Base-by-base conservation (phyloP, 73 alveolate genomes). In the Uronychia setigera region DNA sequence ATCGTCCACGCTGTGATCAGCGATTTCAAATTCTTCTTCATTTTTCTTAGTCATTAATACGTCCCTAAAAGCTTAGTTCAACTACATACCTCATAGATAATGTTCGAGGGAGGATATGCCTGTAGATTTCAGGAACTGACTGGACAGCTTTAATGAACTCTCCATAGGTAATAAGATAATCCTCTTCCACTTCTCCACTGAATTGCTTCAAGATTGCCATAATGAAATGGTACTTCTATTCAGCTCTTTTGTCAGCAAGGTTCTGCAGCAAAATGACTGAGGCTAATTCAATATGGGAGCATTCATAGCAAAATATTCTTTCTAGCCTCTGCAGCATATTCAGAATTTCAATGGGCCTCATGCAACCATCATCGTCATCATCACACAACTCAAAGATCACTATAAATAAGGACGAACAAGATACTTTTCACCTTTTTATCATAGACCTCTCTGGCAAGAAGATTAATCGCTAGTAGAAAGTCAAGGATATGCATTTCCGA, bases 361-460 rank as follows among this genome's bases (percentile, higher is more conserved):
- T 89, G 34, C 95, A 89, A 27, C 90, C 88, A 85, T 89, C 92
- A 58, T 87, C 95, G 34, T 89, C 92, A 32, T 89, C 95, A 57
- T 89, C 92, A 35, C 95, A 89, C 35, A 89, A 57, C 33, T 89
- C 87, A 77, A 89, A 84, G 35, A 89, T 84, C 79, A 89, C n/a
- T 82, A n/a, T n/a, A n/a, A n/a, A n/a, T n/a, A n/a, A n/a, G n/a
- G n/a, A n/a, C n/a, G n/a, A n/a, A n/a, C n/a, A n/a, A n/a, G n/a
- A 46, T 46, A 46, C 67, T 46, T 46, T 75, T 60, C 28, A 74
- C 67, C 26, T 74, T 82, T 29, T 81, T 76, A 11, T 81, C 76
- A 35, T 81, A 81, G 27, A 81, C 59, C 26, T 29, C 79, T 14
- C 88, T 58, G 14, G 83, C 60, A 33, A 82, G 58, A 9, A 82